phyloP scores from a whole-genome alignment of 2,329 filamentous ascomycete genomes.

The Fusarium buharicum region DNA sequence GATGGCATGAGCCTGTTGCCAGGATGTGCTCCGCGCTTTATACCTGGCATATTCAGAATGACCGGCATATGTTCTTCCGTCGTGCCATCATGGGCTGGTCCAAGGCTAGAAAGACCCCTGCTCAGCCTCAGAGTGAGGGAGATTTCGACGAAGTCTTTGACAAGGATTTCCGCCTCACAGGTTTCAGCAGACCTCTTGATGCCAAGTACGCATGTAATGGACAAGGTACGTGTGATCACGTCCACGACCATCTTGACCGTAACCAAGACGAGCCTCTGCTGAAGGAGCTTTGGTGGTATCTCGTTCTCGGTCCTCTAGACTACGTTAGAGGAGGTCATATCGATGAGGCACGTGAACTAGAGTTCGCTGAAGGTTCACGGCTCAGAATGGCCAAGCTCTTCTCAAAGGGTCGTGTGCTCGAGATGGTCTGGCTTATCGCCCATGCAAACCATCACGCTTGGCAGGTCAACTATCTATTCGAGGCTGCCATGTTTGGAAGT shows the following conservation, averaged over 20 bases:
- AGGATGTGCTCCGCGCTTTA: slow-evolving; percentile 48
- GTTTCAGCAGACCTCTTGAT: slow-evolving; percentile 41
- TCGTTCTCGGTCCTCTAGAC: slow-evolving; percentile 28
- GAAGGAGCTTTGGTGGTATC: slow-evolving; percentile 33
- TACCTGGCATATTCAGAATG: slow-evolving; percentile 49
- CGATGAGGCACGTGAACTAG: slow-evolving; percentile 15
- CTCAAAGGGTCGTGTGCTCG: slow-evolving; percentile 28
- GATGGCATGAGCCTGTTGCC: slow-evolving; percentile 49
- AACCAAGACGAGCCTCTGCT: slow-evolving; percentile 27
- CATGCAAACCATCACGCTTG: slow-evolving; percentile 44
- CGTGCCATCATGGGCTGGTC: slow-evolving; percentile 46
- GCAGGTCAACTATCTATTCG: slow-evolving; percentile 48
- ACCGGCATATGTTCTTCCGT: slow-evolving; percentile 48
- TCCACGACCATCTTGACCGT: slow-evolving; percentile 10
- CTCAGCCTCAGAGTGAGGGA: slow-evolving; percentile 41
- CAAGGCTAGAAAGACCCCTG: slow-evolving; percentile 45
- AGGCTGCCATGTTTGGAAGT: slow-evolving; percentile 50
- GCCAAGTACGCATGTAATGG: slow-evolving; percentile 29
- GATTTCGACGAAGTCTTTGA: slow-evolving; percentile 49
- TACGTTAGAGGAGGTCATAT: slow-evolving; percentile 33
- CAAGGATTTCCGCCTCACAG: slow-evolving; percentile 42
- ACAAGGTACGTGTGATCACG: slow-evolving; percentile 33
- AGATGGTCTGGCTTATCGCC: slow-evolving; percentile 43
- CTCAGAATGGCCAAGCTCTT: slow-evolving; percentile 41
- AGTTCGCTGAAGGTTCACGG: slow-evolving; percentile 32